phyloP scores from a whole-genome alignment of 108 stramenopile species.

The Asterionellopsis glacialis region DNA sequence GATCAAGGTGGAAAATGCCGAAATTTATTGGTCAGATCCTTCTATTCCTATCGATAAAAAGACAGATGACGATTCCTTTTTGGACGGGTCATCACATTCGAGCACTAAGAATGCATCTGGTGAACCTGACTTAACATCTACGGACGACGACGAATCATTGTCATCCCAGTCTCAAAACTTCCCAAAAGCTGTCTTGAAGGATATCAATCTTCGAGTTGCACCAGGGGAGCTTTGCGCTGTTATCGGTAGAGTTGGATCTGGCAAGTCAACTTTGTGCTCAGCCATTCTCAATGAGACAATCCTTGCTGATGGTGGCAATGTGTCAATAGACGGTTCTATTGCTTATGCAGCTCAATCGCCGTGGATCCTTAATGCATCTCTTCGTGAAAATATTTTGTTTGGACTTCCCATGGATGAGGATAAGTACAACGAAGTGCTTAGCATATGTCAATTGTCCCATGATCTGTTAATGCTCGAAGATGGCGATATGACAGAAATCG shows the following conservation, averaged over 20 bases:
- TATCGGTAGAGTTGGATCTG: slow-evolving; percentile 80
- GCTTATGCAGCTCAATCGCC: slow-evolving; percentile 87
- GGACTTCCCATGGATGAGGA: slow-evolving; percentile 71
- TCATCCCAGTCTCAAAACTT: slow-evolving; percentile 24
- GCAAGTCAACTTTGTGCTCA: slow-evolving; percentile 70
- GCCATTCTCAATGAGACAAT: slow-evolving; percentile 78
- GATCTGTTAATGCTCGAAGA: slow-evolving; percentile 70
- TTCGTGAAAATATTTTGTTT: slow-evolving; percentile 93
- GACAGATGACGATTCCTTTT: slow-evolving; percentile 10
- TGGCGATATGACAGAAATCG: slow-evolving; percentile 91
- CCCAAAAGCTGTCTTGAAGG: slow-evolving; percentile 40
- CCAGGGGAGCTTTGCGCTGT: slow-evolving; percentile 79
- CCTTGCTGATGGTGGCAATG: slow-evolving; percentile 33
- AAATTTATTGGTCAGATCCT: slow-evolving; percentile 64
- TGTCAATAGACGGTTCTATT: slow-evolving; percentile 45
- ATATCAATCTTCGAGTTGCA: slow-evolving; percentile 36
- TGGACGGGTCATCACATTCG: not conserved
- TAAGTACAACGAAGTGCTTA: slow-evolving; percentile 66
- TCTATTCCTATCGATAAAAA: slow-evolving; percentile 27
- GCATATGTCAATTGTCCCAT: slow-evolving; percentile 64
- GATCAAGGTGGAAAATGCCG: slow-evolving; percentile 49
- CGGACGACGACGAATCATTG: slow-evolving; percentile 5
- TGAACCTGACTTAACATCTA: not conserved
- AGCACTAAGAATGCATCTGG: not conserved
- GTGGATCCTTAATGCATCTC: slow-evolving; percentile 91